Evolutionary conservation across 1,284 basidiomycete genomes (phyloP).

Genomic region (Ustilago crameri): DNA sequence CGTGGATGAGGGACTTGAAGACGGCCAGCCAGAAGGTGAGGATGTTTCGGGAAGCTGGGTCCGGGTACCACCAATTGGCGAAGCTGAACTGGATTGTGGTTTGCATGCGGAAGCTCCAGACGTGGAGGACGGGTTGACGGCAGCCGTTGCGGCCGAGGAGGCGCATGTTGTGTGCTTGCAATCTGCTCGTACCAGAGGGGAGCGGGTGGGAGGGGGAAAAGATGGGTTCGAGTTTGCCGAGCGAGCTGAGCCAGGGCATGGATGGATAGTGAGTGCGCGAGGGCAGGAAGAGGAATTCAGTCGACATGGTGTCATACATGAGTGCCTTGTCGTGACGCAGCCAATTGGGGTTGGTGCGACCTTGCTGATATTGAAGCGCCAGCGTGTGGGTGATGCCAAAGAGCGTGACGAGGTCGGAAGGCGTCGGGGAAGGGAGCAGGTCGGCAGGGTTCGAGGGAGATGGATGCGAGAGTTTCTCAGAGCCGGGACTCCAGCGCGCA

Average conservation of each 20-base stretch:
- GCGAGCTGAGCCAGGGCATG: conserved; percentile 40
- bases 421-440: conserved; percentile 1
- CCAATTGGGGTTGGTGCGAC: conserved; percentile 21
- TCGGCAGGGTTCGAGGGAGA: conserved; percentile 10
- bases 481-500: conserved; percentile 6
- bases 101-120: conserved; percentile 13
- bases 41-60: conserved; percentile 11
- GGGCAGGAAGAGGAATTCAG: conserved; percentile 32
- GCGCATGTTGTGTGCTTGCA: conserved; percentile 13
- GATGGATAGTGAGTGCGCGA: conserved; percentile 25
- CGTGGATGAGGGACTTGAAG: conserved; percentile 15
- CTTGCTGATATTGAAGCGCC: conserved; percentile 13
- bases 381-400: conserved; percentile 7
- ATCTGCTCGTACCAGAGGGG: not conserved
- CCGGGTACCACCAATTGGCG: conserved; percentile 35
- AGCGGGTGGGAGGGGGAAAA: conserved; percentile 12
- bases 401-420: conserved; percentile 3
- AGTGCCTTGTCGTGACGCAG: conserved; percentile 23
- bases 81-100: conserved; percentile 30
- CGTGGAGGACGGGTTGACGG: conserved; percentile 46
- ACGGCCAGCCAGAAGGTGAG: conserved; percentile 33
- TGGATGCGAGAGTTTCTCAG: not conserved
- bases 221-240: conserved; percentile 24
- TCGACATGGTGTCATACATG: conserved; percentile 33
- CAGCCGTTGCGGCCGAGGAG: conserved; percentile 26